Percentiles rank a stretch among this genome's conserved stretches.
Conservation (phyloP, 2,329 filamentous ascomycete species). For the Xylariales sp. region DNA sequence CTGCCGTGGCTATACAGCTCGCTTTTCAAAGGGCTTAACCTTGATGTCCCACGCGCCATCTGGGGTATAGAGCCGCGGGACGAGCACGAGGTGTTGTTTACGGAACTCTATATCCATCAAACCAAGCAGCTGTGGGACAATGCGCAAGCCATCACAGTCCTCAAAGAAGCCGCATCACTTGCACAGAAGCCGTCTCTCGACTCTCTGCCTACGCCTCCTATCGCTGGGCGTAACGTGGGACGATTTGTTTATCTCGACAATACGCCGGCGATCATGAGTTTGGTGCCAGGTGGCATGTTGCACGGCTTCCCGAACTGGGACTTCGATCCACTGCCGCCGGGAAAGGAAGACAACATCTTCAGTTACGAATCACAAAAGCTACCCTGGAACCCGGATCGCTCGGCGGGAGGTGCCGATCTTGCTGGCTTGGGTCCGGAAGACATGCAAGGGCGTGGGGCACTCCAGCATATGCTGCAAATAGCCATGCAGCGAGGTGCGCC, state of each 20-base stretch:
- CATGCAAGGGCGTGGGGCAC: constrained; percentile 6
- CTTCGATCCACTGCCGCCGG: constrained; percentile 78
- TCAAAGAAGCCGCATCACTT: constrained; percentile 64
- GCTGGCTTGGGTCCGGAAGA: constrained; percentile 10
- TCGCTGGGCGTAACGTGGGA: constrained; percentile 51
- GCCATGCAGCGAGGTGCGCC: constrained; percentile 17
- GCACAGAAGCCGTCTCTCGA: constrained; percentile 38
- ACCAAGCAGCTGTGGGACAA: constrained; percentile 85
- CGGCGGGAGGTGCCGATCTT: constrained; percentile 4
- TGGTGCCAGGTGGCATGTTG: constrained; percentile 63
- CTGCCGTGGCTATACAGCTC: constrained; percentile 82
- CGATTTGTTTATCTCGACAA: constrained; percentile 78
- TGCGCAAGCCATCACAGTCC: constrained; percentile 61
- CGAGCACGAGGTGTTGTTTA: constrained; percentile 62
- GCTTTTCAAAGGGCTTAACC: constrained; percentile 73
- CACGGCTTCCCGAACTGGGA: constrained; percentile 63
- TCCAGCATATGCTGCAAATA: constrained; percentile 15
- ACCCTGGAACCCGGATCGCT: constrained; percentile 35
- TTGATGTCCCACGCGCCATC: constrained; percentile 72
- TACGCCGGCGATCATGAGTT: constrained; percentile 62
- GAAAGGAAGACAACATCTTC: constrained; percentile 49
- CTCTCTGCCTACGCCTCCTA: constrained; percentile 30
- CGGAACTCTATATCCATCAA: constrained; percentile 69
- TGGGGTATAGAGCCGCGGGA: constrained; percentile 74
- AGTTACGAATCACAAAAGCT: constrained; percentile 35